Evolutionary conservation across 1,284 basidiomycete genomes (phyloP).

Genomic region (Neolentinus lepideus): DNA sequence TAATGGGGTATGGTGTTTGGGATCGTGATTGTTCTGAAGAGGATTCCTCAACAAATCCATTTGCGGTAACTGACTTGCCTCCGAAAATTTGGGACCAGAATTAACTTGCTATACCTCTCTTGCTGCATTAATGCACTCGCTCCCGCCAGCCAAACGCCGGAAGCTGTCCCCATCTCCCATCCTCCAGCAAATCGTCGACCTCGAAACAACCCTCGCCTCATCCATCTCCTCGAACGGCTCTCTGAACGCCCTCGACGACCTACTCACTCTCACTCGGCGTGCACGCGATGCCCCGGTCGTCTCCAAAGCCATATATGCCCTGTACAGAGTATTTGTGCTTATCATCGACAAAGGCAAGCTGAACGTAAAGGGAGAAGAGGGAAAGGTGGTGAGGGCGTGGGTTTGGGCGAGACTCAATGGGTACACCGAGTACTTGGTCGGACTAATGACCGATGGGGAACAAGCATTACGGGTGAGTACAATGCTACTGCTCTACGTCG

Average conservation of each 20-base stretch:
- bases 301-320: slow-evolving; percentile 75
- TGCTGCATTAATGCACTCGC: slow-evolving; percentile 40
- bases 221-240: slow-evolving; percentile 50
- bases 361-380: slow-evolving; percentile 31
- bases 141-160: slow-evolving; percentile 41
- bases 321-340: slow-evolving; percentile 75
- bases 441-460: slow-evolving; percentile 71
- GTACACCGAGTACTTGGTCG: slow-evolving; percentile 62
- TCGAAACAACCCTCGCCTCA: slow-evolving; percentile 45
- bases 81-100: no score
- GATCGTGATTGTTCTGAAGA: background rate
- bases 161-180: slow-evolving; percentile 27
- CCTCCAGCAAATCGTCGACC: slow-evolving; percentile 26
- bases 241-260: slow-evolving; percentile 76
- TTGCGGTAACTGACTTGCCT: no score
- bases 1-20: no score
- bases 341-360: slow-evolving; percentile 59
- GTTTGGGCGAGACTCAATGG: slow-evolving; percentile 61
- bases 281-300: slow-evolving; percentile 43
- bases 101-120: background rate
- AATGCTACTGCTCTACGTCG: no score
- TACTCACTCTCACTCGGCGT: slow-evolving; percentile 50
- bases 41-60: background rate
- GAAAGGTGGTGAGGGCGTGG: slow-evolving; percentile 69
- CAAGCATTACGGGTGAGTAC: slow-evolving; percentile 47